phyloP scores from a whole-genome alignment of 129 eudicot genomes.

The Deinandra increscens region DNA sequence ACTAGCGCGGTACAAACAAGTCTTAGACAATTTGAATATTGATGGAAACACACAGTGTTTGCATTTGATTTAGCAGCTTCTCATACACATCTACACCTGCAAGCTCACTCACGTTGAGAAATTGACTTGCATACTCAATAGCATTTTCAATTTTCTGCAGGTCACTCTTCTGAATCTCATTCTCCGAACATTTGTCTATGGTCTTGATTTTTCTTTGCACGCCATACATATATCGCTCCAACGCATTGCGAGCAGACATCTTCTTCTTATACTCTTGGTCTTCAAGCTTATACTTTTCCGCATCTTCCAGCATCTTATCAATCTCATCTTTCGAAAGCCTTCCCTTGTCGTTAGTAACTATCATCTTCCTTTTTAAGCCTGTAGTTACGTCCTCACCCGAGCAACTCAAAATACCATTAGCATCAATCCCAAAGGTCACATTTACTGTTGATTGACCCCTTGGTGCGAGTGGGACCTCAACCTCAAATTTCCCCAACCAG shows the following conservation, averaged over 20 bases:
- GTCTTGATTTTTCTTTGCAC: conserved; percentile 14
- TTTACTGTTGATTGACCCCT: conserved; percentile 19
- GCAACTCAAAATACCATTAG: conserved; percentile 20
- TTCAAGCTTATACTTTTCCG: conserved; percentile 1
- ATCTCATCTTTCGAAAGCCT: too few relatives aligned
- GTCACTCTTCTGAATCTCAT: conserved; percentile 8
- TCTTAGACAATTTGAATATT: background rate
- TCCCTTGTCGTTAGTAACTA: conserved; percentile 17
- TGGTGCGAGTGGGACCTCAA: conserved; percentile 18
- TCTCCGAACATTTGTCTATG: background rate
- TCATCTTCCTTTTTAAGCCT: too few relatives aligned
- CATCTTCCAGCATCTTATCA: conserved; percentile 24
- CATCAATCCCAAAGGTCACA: conserved; percentile 7
- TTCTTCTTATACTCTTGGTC: conserved; percentile 16
- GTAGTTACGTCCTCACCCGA: conserved; percentile 18
- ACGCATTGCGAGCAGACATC: conserved; percentile 17
- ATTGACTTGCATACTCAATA: conserved; percentile 1
- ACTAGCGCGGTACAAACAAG: too few relatives aligned
- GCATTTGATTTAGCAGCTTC: background rate
- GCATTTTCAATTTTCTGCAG: conserved; percentile 12
- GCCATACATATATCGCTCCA: conserved; percentile 14
- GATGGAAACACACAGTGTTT: conserved; percentile 9
- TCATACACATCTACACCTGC: conserved; percentile 7
- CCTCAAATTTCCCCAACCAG: conserved; percentile 14
- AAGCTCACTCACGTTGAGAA: conserved; percentile 10